Base-by-base conservation (phyloP, 768 basidiomycete genomes). In the Auriscalpium microsporum region DNA sequence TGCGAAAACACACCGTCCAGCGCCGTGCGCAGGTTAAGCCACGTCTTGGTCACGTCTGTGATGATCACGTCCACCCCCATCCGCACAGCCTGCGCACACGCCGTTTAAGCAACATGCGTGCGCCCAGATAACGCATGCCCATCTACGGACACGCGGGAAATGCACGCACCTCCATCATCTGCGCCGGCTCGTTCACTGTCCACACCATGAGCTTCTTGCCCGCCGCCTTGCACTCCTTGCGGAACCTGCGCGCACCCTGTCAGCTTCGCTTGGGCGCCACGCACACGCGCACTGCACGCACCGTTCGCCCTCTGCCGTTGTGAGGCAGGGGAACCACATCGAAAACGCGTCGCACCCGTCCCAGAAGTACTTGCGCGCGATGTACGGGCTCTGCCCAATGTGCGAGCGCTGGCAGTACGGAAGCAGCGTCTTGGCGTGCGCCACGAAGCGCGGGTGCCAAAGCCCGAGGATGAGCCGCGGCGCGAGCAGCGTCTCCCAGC, bases 371-470 rank as follows among this genome's bases (percentile, higher is more conserved):
- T 82, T 78, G 58, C 87, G 78, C 50, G 93, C 90, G 59, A 90
- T 72, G 10, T 76, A 68, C 16, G 85, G 77, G 58, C 83, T 87
- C 56, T 76, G 68, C 13, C 92, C 92, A 61, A 98, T 96, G 66
- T 94, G 85, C 47, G 87, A 88, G 36, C 92, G 79, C 42, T 83
- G 82, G 68, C 89, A 87, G 67, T 90, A 92, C 19, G 92, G 89
- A 33, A 99, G 72, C 55, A 81, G 76, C 19, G 72, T 72, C 71
- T 84, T 83, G 5, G 95, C 95, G 40, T 81, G 81, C 7, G 72
- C 73, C 46, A 98, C 72, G 74, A 95, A 99, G 50, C 83, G 81
- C 8, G 96, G 93, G 72, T 99, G 93, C 90, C 90, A 93, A 11
- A 94, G 75, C 5, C 89, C 90, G 54, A 91, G 75, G 8, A 92